Evolutionary conservation across 345 rosid species (phyloP).

Genomic region (Hevea brasiliensis): DNA sequence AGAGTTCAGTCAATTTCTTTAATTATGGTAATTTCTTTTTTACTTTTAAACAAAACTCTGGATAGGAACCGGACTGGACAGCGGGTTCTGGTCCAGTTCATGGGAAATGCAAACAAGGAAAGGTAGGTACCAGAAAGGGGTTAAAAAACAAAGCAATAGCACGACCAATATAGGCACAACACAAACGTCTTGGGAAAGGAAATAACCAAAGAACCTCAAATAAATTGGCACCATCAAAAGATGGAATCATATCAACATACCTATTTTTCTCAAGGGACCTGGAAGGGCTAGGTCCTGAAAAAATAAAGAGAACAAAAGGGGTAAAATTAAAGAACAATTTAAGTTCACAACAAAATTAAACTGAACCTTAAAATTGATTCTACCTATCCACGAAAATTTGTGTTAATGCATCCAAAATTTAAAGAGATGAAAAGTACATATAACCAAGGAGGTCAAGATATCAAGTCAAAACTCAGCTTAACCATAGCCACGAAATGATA

Average conservation of each 20-base stretch:
- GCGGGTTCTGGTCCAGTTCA: no score
- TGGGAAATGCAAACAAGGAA: no score
- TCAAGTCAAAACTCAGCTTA: neutral
- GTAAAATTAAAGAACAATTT: neutral
- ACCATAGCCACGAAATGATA: neutral
- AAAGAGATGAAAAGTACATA: neutral
- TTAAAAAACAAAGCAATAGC: no score
- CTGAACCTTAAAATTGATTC: neutral
- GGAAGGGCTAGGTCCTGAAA: constrained; percentile 68
- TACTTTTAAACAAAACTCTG: no score
- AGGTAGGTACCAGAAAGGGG: no score
- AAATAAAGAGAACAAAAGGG: neutral
- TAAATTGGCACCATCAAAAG: neutral
- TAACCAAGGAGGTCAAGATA: neutral
- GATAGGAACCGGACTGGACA: no score
- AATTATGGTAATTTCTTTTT: no score
- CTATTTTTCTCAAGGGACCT: constrained; percentile 55
- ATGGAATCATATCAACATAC: constrained; percentile 39
- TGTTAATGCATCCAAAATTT: neutral
- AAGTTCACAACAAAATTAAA: neutral
- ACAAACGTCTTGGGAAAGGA: no score
- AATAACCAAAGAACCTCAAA: neutral
- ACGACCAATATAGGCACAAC: no score
- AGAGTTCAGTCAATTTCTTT: no score
- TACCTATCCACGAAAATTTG: neutral